Evolutionary conservation across 164 flowering plant species (phyloP), one percentile per base, ranked within the genome.

Genomic region (Santalum album): DNA sequence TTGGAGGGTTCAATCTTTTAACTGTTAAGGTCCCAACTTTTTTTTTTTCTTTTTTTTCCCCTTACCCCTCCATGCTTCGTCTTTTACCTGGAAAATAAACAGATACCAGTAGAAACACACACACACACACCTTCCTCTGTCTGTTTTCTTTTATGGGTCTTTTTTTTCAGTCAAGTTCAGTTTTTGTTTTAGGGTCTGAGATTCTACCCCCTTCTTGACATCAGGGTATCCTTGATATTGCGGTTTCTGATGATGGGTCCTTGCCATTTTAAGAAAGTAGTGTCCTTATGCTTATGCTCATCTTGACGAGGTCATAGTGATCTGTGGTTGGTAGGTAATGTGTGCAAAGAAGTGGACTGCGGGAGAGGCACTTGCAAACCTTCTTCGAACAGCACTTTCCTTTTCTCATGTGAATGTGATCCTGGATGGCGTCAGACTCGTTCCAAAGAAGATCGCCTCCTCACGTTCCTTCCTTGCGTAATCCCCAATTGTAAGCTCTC

Each of bases 361-460:
- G 92, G 92, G 34, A 82, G 71, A 39, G 92, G 92, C 17, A 71
- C 51, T 12, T 84, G 92, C 69, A 67, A 67, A 54, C 52, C 70
- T 32, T 70, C 82, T 1, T 1, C 17, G 0, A 64, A 71, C 6
- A 51, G 61, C 54, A 43, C 50, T 26, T 59, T 75, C 42, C 43
- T 51, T 5, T 84, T 62, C 52, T 72, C 24, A 25, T 84, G 92
- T 53, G 75, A 75, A 38, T 84, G 92, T 57, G 77, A 84, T 0
- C 17, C 65, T 49, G 92, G 88, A 0, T 82, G 92, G 53, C 18
- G 5, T 12, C 32, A 29, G 36, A 4, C 53, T 25, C 21, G 19
- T 17, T 15, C 53, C 32, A 2, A 25, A 5, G 7, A 15, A 12
- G 35, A 12, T 19, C 3, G 14, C 16, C 32, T 18, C 9, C 19